A percentile compares a stretch with the other conserved stretches of the same genome.
phyloP scores from a whole-genome alignment of 2,329 filamentous ascomycete genomes.

The Berkeleyomyces rouxiae region DNA sequence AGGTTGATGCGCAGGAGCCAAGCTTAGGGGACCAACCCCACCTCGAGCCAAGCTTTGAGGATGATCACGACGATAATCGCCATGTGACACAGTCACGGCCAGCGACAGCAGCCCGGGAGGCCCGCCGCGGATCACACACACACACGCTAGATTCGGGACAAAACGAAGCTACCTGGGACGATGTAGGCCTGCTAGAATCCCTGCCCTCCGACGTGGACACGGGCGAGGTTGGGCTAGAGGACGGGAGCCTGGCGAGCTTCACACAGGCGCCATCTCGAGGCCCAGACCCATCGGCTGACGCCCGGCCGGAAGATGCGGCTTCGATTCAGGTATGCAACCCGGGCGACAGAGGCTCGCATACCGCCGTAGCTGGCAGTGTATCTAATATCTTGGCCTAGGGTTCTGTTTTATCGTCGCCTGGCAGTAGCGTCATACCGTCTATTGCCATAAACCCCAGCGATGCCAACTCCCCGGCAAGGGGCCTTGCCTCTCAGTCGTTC shows the following conservation, averaged over 20 bases:
- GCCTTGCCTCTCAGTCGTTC: slow-evolving; percentile 39
- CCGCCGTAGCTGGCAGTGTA: background rate
- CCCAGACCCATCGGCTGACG: slow-evolving; percentile 50
- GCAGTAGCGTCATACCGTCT: slow-evolving; percentile 56
- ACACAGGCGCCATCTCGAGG: slow-evolving; percentile 40
- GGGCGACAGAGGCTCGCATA: slow-evolving; percentile 18
- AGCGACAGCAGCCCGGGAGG: slow-evolving; percentile 22
- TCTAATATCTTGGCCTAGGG: slow-evolving; percentile 26
- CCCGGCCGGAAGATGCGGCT: slow-evolving; percentile 67
- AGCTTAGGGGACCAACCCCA: background rate
- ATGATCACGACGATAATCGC: background rate
- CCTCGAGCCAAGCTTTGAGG: background rate
- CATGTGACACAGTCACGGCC: background rate
- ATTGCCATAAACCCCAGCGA: slow-evolving; percentile 49
- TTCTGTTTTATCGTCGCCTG: slow-evolving; percentile 47
- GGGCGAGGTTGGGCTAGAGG: background rate
- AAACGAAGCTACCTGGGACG: background rate
- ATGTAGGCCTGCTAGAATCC: background rate
- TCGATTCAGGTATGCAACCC: slow-evolving; percentile 52
- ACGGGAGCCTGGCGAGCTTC: background rate
- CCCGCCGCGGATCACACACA: background rate
- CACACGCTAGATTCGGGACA: background rate
- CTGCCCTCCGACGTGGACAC: background rate
- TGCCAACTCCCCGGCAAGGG: slow-evolving; percentile 44
- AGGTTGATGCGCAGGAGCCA: background rate